Conservation (phyloP, 1,139 yeast genomes). For the Maudiozyma humilis region DNA sequence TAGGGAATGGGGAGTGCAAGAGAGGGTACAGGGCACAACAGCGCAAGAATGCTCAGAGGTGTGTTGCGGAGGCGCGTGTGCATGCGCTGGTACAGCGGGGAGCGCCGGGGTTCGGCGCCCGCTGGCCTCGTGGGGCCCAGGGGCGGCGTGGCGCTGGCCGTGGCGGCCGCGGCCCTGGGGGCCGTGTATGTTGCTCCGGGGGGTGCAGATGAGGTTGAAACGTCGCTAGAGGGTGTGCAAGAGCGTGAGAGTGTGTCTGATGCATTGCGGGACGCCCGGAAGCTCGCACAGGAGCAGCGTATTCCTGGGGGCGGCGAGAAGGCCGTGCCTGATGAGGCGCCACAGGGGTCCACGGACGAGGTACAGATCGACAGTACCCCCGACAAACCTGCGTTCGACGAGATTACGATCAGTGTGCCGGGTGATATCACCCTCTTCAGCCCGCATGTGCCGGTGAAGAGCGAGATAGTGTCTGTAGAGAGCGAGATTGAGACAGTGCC, state of each 20-base stretch:
- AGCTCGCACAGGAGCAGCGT: neutral
- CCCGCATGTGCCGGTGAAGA: slow-evolving; percentile 3
- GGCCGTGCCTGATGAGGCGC: neutral
- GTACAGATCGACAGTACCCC: too few relatives aligned
- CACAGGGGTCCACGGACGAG: too few relatives aligned
- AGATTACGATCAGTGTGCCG: slow-evolving; percentile 6
- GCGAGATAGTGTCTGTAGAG: neutral
- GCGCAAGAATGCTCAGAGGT: too few relatives aligned
- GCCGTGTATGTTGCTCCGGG: neutral
- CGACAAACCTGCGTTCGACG: too few relatives aligned
- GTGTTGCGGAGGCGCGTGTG: too few relatives aligned
- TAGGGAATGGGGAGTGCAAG: too few relatives aligned
- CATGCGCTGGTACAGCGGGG: neutral
- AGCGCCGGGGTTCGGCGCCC: too few relatives aligned
- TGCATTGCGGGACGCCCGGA: neutral
- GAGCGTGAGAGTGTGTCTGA: neutral
- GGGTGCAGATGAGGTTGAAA: too few relatives aligned
- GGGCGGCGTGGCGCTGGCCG: neutral
- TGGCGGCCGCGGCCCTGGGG: neutral
- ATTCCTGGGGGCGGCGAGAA: neutral
- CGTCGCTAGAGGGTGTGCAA: too few relatives aligned
- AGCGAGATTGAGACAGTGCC: too few relatives aligned
- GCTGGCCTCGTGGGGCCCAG: neutral
- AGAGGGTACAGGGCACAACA: too few relatives aligned
- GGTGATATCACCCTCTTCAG: slow-evolving; percentile 10